Base-by-base conservation (phyloP, 2,329 filamentous ascomycete species). In the Ophiostoma pallidulum region DNA sequence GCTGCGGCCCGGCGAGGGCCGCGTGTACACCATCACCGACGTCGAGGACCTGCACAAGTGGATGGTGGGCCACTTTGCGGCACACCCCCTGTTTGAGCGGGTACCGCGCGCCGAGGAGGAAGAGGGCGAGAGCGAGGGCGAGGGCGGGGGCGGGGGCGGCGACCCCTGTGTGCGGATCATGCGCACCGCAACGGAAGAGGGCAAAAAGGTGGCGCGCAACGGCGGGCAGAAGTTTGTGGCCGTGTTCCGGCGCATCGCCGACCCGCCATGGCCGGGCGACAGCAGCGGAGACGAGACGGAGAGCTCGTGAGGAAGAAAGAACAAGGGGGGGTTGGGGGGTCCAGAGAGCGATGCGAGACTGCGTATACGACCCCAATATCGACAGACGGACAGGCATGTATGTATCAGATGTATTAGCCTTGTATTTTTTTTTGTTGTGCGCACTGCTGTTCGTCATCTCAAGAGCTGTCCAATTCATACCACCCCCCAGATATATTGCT, bases 21-120 rank as follows among this genome's bases (percentile, higher is more conserved):
- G 91, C 41, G 74, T 95, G 36, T 98, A 97, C 63, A 97, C 91
- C 1, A 97, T 98, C 59, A 98, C 92, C 1, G 92, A 98, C 67
- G 92, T 98, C 36, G 84, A 94, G 67, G 89, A 95, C 60, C 70
- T 98, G 63, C 88, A 96, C 64, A 68, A 81, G 57, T 97, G 91
- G 91, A 95, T 97, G 82, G 82, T 91, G 45, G 75, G 78, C 61
- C 88, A 96, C 66, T 84, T 97, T 57, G 78, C 84, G 48, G 77
- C 74, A 24, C 85, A 90, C 61, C 80, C 80, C 14, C 77, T 85
- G 41, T 97, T 94, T 65, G 84, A 88, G 67, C 73, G 87, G 52
- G 72, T 96, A 4, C 9, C 47, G 18, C 57, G 73, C 0, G 77
- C 81, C 51, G 77, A 79, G 52, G 84, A 87, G 53, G 73, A 79